Evolutionary conservation across 78 protist species (phyloP), one percentile per base, ranked within the genome.

Genomic region (Anaeramoeba ignava): DNA sequence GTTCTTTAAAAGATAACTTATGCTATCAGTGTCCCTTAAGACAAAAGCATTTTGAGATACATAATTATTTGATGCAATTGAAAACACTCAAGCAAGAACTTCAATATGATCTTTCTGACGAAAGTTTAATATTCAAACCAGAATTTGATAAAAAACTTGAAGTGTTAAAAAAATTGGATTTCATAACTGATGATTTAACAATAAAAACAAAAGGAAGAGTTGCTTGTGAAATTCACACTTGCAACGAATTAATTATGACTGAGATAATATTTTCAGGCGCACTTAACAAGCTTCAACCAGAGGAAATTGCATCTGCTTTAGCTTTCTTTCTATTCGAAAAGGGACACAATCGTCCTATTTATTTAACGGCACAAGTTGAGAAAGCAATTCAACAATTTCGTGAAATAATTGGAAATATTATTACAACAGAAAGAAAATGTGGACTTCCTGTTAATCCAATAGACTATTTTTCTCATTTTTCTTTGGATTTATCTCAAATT

Each of bases 161-260:
- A 2, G 41, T 84, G 33, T 41, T 84, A 12, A 41, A 67, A 34
- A 2, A 34, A 42, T 73, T 97, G n/a, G 95, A 88, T 38, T 95
- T 87, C 83, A 87, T 89, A 3, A 83, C 88, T 33, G 37, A n/a
- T 27, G 73, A 54, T 17, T 87, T 92, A 81, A 93, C 94, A 3
- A 93, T 97, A 1, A 84, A 81, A 12, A 3, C 82, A 36, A 96
- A 96, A 84, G 98, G 98, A 12, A 86, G 98, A 0, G 95, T 94
- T 8, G 98, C 97, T 2, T 90, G 96, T 37, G 98, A 95, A 82
- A 91, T 97, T 33, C 88, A 81, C 82, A 91, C 98, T 3, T 92
- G 90, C 67, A 96, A 95, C 37, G 98, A 94, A 82, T 86, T 97
- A 42, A 85, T 97, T 2, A 67, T 91, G 33, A 91, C 97, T 12